Evolutionary conservation across 768 basidiomycete genomes (phyloP), one percentile per base, ranked within the genome.

Genomic region (Tephrocybe rancida): DNA sequence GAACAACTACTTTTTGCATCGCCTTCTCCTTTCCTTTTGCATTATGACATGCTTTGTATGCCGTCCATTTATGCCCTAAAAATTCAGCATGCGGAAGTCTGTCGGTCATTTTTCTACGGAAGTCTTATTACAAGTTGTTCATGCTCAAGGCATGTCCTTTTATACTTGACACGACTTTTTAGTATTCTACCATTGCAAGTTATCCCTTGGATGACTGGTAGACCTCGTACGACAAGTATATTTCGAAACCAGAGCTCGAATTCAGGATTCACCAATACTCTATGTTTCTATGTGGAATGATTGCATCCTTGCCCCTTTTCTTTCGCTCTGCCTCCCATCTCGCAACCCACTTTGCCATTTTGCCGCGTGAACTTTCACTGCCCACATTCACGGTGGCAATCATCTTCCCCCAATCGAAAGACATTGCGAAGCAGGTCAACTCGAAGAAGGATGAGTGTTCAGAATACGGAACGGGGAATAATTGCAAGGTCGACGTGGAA

Each of bases 401-500:
- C 81, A 98, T 96, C 66, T 84, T 87, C 0, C 73, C 78, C 88
- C 86, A 96, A 57, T 84, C 82, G 38, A 94, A 77, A 18, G 91
- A 93, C 71, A 98, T 81, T 3, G 94, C 93, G 67, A 98, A 98
- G 67, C 93, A 95, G 10, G 94, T 96, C 58, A 96, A 76, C 70
- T 98, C 96, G 62, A 91, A 92, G 70, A 98, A 98, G 29, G 91
- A 94, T 27, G 91, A 93, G 67, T 98, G 96, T 66, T 98, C 97
- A 5, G 95, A 98, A 66, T 98, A 98, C 9, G 87, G 90, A 50
- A 92, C 86, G 48, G 91, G 89, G 63, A 87, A 92, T 38, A 97
- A 73, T 71, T 88, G 87, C 41, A 90, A 68, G 27, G 74, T 70
- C 14, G 83, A 59, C 14, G 87, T 88, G 10, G 92, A 91, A 54